A percentile compares a stretch with the other conserved stretches of the same genome.
phyloP scores from a whole-genome alignment of 345 rosid genomes.

The Passiflora organensis region DNA sequence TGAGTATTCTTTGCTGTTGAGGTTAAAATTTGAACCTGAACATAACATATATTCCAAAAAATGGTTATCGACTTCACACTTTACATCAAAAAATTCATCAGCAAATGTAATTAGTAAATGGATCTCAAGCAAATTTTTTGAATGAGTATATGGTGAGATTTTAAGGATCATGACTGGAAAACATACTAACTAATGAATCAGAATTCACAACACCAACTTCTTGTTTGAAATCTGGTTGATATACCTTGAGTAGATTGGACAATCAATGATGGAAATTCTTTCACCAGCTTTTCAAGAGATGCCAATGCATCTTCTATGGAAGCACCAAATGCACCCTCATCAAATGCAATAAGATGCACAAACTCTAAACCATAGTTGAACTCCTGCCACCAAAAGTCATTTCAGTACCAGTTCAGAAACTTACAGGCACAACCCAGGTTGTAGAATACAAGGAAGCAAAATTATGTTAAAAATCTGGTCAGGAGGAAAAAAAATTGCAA shows the following conservation, averaged over 20 bases:
- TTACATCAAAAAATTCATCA: background rate
- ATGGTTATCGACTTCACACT: background rate
- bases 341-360: conserved; percentile 60
- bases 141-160: too few species aligned
- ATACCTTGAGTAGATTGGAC: conserved; percentile 80
- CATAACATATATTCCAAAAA: conserved; percentile 8
- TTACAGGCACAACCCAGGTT: background rate
- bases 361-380: conserved; percentile 78
- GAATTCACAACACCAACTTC: too few species aligned
- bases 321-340: conserved; percentile 41
- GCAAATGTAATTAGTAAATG: background rate
- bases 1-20: conserved; percentile 55
- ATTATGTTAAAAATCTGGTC: background rate
- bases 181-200: too few species aligned
- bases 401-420: conserved; percentile 12
- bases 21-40: conserved; percentile 69
- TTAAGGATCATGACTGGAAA: too few species aligned
- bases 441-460: background rate
- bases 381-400: conserved; percentile 44
- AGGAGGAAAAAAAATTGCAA: background rate
- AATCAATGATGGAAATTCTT: conserved; percentile 57
- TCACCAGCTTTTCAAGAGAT: conserved; percentile 42
- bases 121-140: background rate
- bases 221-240: too few species aligned
- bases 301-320: conserved; percentile 57